Percentiles rank a stretch among this genome's conserved stretches.
phyloP scores from a whole-genome alignment of 768 basidiomycete species.

The Grammothele lineata region DNA sequence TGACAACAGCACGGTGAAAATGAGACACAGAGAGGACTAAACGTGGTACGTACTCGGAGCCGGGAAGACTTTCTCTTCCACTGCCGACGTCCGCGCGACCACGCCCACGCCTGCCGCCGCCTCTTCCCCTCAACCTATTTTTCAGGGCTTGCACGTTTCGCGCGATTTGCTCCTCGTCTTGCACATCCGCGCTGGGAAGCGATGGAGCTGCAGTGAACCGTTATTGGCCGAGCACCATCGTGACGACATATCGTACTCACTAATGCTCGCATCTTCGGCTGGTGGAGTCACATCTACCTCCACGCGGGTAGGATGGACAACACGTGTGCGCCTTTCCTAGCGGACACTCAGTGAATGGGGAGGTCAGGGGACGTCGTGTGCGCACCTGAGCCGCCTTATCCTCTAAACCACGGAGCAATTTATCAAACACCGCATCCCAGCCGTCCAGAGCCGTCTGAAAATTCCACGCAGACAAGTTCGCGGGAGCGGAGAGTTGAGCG shows the following conservation, averaged over 20 bases:
- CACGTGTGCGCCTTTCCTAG: slow-evolving; percentile 71
- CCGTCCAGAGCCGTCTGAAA: slow-evolving; percentile 67
- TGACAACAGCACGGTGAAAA: neutral
- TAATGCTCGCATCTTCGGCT: slow-evolving; percentile 56
- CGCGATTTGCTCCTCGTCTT: slow-evolving; percentile 88
- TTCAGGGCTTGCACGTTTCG: slow-evolving; percentile 90
- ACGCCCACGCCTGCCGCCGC: slow-evolving; percentile 47
- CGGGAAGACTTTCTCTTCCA: slow-evolving; percentile 57
- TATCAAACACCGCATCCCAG: slow-evolving; percentile 82
- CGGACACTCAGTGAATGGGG: neutral
- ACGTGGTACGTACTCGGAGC: slow-evolving; percentile 67
- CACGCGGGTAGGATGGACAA: slow-evolving; percentile 37
- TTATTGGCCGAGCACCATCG: too few species aligned
- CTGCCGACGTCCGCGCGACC: slow-evolving; percentile 47
- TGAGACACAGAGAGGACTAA: neutral
- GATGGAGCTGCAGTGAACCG: too few species aligned
- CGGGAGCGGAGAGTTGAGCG: slow-evolving; percentile 34
- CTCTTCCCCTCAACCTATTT: slow-evolving; percentile 73
- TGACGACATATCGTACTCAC: too few species aligned
- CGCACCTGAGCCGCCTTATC: slow-evolving; percentile 66
- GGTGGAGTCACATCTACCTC: slow-evolving; percentile 40
- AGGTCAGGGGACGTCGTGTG: too few species aligned
- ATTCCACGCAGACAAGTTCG: slow-evolving; percentile 52
- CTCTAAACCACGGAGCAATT: slow-evolving; percentile 68
- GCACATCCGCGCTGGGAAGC: slow-evolving; percentile 44